Evolutionary conservation across 1,139 yeast genomes (phyloP), one percentile per base, ranked within the genome.

Genomic region (Pneumocystis carinii): DNA sequence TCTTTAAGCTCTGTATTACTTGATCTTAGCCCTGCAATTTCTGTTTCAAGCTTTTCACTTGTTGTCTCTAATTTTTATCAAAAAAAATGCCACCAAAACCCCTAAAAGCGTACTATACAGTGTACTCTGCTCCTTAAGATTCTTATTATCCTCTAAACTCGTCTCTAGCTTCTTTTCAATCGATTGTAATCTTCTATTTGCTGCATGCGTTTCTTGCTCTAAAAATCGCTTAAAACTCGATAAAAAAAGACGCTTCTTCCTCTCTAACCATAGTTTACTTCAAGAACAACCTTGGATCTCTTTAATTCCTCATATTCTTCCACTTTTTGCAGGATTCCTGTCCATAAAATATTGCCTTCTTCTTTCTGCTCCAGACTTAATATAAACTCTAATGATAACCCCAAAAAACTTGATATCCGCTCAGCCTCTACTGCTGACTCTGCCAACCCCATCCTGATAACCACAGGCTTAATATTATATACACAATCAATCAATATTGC

Each of bases 181-280:
- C 4, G 64, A 19, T 3, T 57, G 61, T 12, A 53, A 38, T 15
- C 64, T 63, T 14, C 7, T 29, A 15, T 61, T 62, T 27, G 64
- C 58, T 19, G 29, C 15, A 10, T 63, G 63, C 14, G 64, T 60
- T 59, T 63, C 48, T 38, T 62, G 65, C 37, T 66, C 67, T 29
- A 66, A 53, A 36, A 48, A 48, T 17, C 7, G 32, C 12, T 48
- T 48, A 48, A 48, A 48, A 24, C 7, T 2, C 4, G 32, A 6
- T 12, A 42, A 42, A 48, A 48, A 48, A 10, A 12, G 15, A 48
- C 10, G 1, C 24, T 24, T 12, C n/a, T 32, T 32, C 1, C 15
- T 1, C 4, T 48, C 27, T 10, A 24, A 48, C 55, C 55, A 48
- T 48, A 48, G 14, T 48, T 62, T 19, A 66, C 64, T 57, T 66